phyloP scores from a whole-genome alignment of 768 basidiomycete species.

The Suillus occidentalis region DNA sequence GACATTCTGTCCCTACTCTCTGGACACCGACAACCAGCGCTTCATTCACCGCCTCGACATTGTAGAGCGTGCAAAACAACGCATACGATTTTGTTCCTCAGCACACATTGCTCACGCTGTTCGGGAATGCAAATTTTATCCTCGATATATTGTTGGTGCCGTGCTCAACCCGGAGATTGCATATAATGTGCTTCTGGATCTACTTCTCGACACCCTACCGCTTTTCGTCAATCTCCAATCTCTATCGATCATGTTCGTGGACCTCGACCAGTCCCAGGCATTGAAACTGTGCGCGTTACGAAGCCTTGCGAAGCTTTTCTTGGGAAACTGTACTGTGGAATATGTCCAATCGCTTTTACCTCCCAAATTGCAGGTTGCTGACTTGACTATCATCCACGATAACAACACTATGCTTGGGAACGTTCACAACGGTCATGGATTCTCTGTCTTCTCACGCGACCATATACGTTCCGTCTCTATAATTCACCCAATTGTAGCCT shows the following conservation, averaged over 20 bases:
- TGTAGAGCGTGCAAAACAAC: conserved; percentile 2
- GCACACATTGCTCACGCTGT: conserved; percentile 5
- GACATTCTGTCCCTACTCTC: conserved; percentile 11
- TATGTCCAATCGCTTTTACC: background rate
- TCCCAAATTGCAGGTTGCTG: background rate
- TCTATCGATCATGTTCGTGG: conserved; percentile 8
- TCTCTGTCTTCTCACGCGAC: conserved; percentile 5
- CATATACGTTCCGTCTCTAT: conserved; percentile 8
- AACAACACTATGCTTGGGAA: background rate
- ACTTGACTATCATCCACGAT: conserved; percentile 4
- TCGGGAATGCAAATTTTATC: conserved; percentile 7
- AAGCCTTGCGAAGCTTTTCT: background rate
- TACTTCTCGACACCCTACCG: conserved; percentile 7
- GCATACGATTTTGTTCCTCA: conserved; percentile 9
- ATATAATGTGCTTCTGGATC: background rate
- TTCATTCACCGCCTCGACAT: background rate
- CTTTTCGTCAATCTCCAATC: conserved; percentile 6
- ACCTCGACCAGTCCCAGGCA: conserved; percentile 1
- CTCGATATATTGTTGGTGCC: conserved; percentile 8
- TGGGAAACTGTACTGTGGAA: conserved; percentile 6
- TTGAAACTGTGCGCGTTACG: conserved; percentile 5
- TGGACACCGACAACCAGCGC: background rate
- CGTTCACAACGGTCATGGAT: background rate
- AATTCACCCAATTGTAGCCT: background rate
- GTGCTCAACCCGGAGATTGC: background rate